Evolutionary conservation across 2,329 filamentous ascomycete genomes (phyloP).

Genomic region (Fusarium musae): DNA sequence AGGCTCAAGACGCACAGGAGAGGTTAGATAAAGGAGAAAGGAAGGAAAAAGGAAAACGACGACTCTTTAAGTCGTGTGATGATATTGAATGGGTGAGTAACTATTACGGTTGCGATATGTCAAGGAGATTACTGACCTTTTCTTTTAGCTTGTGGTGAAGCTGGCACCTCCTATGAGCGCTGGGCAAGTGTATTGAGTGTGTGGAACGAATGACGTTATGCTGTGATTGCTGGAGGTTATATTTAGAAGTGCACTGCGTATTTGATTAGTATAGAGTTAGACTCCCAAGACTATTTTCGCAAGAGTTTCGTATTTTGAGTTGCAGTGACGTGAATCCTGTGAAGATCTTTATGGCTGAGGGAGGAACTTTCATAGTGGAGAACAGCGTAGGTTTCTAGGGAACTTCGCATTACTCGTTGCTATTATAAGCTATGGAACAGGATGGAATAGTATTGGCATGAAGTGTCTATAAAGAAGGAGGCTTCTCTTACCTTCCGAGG

Average conservation of each 20-base stretch:
- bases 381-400: too few species aligned
- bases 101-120: too few species aligned
- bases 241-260: fast-evolving
- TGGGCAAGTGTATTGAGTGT: background rate
- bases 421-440: too few species aligned
- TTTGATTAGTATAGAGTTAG: background rate
- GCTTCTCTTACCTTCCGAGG: background rate
- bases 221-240: fast-evolving
- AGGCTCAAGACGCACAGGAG: background rate
- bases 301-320: too few species aligned
- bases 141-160: background rate
- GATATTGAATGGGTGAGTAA: background rate
- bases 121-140: background rate
- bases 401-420: too few species aligned
- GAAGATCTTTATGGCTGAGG: too few species aligned
- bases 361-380: too few species aligned
- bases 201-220: fast-evolving
- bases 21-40: background rate
- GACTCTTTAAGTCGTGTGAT: background rate
- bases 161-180: background rate
- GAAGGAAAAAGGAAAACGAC: background rate
- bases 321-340: too few species aligned
- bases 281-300: too few species aligned
- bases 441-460: too few species aligned
- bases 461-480: background rate